Evolutionary conservation across 441 rosid genomes (phyloP), one percentile per base, ranked within the genome.

Genomic region (Corymbia citriodora): DNA sequence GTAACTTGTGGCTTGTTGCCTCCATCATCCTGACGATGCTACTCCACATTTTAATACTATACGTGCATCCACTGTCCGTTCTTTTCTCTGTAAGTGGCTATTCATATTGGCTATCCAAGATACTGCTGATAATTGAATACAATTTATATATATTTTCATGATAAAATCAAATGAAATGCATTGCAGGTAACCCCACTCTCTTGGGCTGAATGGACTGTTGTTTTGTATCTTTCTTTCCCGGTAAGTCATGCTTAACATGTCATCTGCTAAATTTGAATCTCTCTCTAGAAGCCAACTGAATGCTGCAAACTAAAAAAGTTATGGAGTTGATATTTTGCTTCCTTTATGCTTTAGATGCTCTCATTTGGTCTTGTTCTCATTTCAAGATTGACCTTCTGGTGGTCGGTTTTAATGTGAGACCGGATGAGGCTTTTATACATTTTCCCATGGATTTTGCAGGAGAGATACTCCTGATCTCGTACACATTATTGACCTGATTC

Each of bases 1-100:
- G 99, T 95, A 98, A 98, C 93, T 90, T 97, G 92, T 98, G 99
- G 99, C 99, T 98, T 70, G 99, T 98, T 70, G 98, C 92, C 86
- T 98, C 99, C 90, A 97, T 98, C 89, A 90, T 97, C 91, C 93
- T 97, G 93, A 98, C 99, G 83, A 97, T 98, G 99, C 89, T 97
- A 89, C 97, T 98, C 92, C 99, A 97, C 95, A 87, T 96, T 48
- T 94, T 97, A 90, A 96, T 98, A 90, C 94, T 98, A 89, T 97
- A 96, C 89, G 96, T 97, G 90, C 97, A 90, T 89, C 99, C 99
- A 25, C 94, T 98, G 54, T 96, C 99, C 65, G 89, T 96, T 93
- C 98, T 98, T 88, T 98, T 98, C 96, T 98, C 99, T 54, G 99
- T 98, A 95, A 95, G 99, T 92, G 86, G 50, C 92, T 91, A 48